phyloP scores from a whole-genome alignment of 2,329 filamentous ascomycete species.

The Tolypocladium inflatum region DNA sequence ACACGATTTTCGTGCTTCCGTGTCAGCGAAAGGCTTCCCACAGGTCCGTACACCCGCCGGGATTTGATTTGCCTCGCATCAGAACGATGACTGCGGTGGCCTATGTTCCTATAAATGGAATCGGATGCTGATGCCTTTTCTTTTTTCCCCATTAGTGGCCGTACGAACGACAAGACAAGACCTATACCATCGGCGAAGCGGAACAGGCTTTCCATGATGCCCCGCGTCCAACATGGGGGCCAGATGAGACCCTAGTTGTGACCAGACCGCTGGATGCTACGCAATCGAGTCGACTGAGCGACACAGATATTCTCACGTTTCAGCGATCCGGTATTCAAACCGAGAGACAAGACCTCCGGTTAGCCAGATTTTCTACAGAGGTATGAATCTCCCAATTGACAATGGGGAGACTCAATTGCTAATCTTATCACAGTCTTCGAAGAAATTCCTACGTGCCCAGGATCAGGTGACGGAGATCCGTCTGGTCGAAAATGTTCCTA shows the following conservation, averaged over 20 bases:
- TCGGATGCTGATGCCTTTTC: slow-evolving; percentile 34
- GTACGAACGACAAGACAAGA: slow-evolving; percentile 70
- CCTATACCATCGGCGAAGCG: slow-evolving; percentile 50
- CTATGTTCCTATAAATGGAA: slow-evolving; percentile 11
- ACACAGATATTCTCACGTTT: slow-evolving; percentile 21
- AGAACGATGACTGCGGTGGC: slow-evolving; percentile 8
- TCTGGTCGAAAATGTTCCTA: slow-evolving; percentile 48
- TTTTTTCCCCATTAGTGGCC: slow-evolving; percentile 56
- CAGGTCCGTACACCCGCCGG: slow-evolving; percentile 67
- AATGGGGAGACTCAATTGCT: slow-evolving; percentile 5
- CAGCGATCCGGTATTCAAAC: slow-evolving; percentile 43
- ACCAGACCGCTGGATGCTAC: slow-evolving; percentile 26
- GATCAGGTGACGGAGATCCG: slow-evolving; percentile 45
- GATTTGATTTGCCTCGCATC: slow-evolving; percentile 18
- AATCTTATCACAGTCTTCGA: slow-evolving; percentile 35
- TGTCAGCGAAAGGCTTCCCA: slow-evolving; percentile 57
- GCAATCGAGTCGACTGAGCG: slow-evolving; percentile 20
- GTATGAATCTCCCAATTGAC: slow-evolving; percentile 17
- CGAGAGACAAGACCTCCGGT: slow-evolving; percentile 54
- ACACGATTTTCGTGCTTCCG: slow-evolving; percentile 41
- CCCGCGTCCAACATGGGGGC: slow-evolving; percentile 72
- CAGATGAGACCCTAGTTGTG: slow-evolving; percentile 63
- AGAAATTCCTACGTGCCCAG: slow-evolving; percentile 45
- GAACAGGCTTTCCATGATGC: slow-evolving; percentile 64
- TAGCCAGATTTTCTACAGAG: slow-evolving; percentile 53